Base-by-base conservation (phyloP, 2,329 filamentous ascomycete genomes). In the Chaetomiaceae sp. region DNA sequence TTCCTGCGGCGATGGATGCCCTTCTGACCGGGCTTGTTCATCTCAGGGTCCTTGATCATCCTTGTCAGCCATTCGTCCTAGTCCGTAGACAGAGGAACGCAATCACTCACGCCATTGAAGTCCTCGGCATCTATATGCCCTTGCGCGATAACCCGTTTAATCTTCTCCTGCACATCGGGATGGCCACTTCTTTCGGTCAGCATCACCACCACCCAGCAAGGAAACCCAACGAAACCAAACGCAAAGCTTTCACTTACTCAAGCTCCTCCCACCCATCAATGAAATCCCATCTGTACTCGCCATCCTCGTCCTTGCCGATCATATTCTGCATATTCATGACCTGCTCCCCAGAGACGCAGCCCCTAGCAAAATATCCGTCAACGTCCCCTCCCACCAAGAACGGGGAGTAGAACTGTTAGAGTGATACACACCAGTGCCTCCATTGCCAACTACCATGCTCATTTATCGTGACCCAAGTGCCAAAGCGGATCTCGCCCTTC, bases 191-290 rank as follows among this genome's bases (percentile, higher is more conserved):
- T 16, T 20, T 13, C 5, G 13, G 44, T 49, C 21, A 55, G 27
- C 3, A 50, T 13, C 18, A 18, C 18, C 9, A 29, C 8, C 21
- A 40, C 18, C 37, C 33, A 40, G n/a, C n/a, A n/a, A n/a, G n/a
- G n/a, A n/a, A 38, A 16, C 16, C 6, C n/a, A 21, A 38, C 11
- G 36, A 5, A 38, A 4, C 1, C 20, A 13, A n/a, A 5, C n/a
- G 51, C 37, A 47, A 18, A 8, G 7, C 7, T 6, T 18, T 7
- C 4, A 70, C 75, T 61, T 63, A 77, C 77, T 60, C 61, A 48
- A 95, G 71, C 58, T 94, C 89, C 20, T 95, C 89, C 58, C 81
- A 95, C 54, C 89, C 90, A 66, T 96, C 89, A 51, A 96, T 75
- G 55, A 80, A 71, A 40, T 87, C 81, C 62, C 81, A 80, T 55